These are phyloP conservation scores for Lodderomyces margitis DNA, from an alignment of 1,139 yeast genomes.

Conservation along the genomic window DNA sequence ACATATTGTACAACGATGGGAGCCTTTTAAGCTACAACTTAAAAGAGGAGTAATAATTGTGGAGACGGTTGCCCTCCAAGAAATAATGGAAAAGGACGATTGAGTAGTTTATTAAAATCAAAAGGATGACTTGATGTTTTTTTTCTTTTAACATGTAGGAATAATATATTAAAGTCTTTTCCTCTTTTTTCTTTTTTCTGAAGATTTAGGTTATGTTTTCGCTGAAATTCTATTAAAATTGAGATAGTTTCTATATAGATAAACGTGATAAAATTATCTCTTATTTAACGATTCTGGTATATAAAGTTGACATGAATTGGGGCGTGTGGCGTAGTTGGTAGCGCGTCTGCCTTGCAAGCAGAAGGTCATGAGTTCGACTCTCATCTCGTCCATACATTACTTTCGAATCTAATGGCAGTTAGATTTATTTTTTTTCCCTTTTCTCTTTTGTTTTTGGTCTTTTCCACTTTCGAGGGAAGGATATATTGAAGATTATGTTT, in stretches of 20 bases:
- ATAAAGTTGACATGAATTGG: conserved; percentile 15
- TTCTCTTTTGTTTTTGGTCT: not conserved
- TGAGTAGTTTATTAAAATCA: too few relatives aligned
- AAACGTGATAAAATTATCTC: not conserved
- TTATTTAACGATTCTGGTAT: not conserved
- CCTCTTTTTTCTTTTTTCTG: too few relatives aligned
- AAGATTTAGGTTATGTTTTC: too few relatives aligned
- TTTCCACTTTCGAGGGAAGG: too few relatives aligned
- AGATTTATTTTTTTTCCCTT: not conserved
- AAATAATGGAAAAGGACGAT: too few relatives aligned
- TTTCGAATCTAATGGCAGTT: not conserved
- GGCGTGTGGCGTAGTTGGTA: conserved; percentile 76
- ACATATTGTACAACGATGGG: not conserved
- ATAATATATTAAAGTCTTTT: too few relatives aligned
- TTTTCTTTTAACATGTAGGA: too few relatives aligned
- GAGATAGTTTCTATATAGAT: not conserved
- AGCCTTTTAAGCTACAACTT: not conserved
- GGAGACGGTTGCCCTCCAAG: too few relatives aligned
- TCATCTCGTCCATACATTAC: conserved; percentile 11
- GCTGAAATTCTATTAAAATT: too few relatives aligned
- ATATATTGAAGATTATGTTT: too few relatives aligned
- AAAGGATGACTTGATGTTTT: too few relatives aligned
- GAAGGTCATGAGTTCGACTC: conserved; percentile 44
- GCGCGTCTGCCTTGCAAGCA: conserved; percentile 70
- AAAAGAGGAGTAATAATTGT: too few relatives aligned